phyloP scores from a whole-genome alignment of 1,284 basidiomycete species.

The Mrakiaceae sp. region DNA sequence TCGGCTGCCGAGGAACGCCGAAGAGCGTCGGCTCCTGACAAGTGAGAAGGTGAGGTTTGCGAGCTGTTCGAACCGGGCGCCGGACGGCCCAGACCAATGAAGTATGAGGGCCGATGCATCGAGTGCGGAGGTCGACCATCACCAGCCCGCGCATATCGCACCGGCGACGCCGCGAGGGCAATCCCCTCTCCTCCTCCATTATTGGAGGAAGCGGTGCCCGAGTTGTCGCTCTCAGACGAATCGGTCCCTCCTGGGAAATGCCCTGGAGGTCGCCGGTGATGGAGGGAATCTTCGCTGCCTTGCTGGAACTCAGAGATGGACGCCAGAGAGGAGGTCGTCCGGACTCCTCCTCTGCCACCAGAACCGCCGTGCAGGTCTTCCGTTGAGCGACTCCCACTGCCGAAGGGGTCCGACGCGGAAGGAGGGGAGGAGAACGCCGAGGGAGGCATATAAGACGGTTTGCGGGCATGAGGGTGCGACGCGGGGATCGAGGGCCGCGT shows the following conservation, averaged over 20 bases:
- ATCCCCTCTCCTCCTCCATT: neutral
- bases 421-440: conserved; percentile 23
- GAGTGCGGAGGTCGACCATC: neutral
- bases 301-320: neutral
- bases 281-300: neutral
- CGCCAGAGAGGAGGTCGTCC: too few relatives aligned
- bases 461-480: conserved; percentile 32
- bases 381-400: too few relatives aligned
- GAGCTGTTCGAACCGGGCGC: neutral
- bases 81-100: neutral
- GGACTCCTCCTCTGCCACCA: too few relatives aligned
- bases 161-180: neutral
- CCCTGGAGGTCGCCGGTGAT: neutral
- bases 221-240: neutral
- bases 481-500: conserved; percentile 18
- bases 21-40: conserved; percentile 18
- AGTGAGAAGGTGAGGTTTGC: conserved; percentile 16
- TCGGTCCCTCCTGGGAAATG: neutral
- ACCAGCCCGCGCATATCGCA: neutral
- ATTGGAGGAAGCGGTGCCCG: neutral
- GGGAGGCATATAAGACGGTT: conserved; percentile 18
- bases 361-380: too few relatives aligned
- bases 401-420: neutral
- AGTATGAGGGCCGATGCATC: neutral
- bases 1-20: neutral